phyloP scores from a whole-genome alignment of 495 filamentous ascomycete genomes.

The Penicillium riverlandense region DNA sequence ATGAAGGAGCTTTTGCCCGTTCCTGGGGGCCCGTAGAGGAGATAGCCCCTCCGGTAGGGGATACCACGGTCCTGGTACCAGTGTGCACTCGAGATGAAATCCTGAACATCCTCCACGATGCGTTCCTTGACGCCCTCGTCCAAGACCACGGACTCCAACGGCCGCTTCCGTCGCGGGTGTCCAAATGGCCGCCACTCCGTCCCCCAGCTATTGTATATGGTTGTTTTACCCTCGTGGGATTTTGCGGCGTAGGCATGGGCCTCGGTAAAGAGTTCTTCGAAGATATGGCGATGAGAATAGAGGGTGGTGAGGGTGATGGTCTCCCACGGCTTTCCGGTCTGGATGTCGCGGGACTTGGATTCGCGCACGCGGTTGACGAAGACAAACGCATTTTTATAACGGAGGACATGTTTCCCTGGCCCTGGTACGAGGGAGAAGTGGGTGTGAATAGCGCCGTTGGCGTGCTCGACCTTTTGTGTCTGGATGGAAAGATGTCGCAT shows the following conservation, averaged over 20 bases:
- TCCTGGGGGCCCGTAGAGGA: constrained; percentile 89
- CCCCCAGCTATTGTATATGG: constrained; percentile 79
- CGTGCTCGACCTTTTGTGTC: constrained; percentile 51
- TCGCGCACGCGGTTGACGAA: constrained; percentile 79
- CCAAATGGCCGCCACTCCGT: constrained; percentile 81
- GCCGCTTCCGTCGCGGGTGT: constrained; percentile 77
- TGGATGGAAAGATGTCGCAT: constrained; percentile 64
- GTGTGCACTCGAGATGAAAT: constrained; percentile 67
- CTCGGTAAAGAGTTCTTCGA: constrained; percentile 78
- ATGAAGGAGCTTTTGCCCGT: constrained; percentile 97
- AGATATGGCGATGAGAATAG: constrained; percentile 77
- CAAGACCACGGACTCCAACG: constrained; percentile 80
- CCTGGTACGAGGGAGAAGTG: constrained; percentile 87
- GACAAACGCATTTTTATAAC: constrained; percentile 79
- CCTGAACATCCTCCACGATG: constrained; percentile 77
- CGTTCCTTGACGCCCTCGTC: constrained; percentile 78
- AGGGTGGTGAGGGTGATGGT: constrained; percentile 88
- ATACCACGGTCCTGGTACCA: constrained; percentile 97
- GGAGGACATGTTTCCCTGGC: constrained; percentile 77
- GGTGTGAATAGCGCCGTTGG: constrained; percentile 62
- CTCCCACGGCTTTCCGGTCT: constrained; percentile 84
- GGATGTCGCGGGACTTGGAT: constrained; percentile 59
- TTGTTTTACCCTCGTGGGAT: constrained; percentile 86
- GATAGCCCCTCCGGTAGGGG: constrained; percentile 87
- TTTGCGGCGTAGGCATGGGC: constrained; percentile 70